These are phyloP conservation scores for Teunomyces barrocoloradensis DNA, from an alignment of 805 yeast genomes.

Conservation along the genomic window DNA sequence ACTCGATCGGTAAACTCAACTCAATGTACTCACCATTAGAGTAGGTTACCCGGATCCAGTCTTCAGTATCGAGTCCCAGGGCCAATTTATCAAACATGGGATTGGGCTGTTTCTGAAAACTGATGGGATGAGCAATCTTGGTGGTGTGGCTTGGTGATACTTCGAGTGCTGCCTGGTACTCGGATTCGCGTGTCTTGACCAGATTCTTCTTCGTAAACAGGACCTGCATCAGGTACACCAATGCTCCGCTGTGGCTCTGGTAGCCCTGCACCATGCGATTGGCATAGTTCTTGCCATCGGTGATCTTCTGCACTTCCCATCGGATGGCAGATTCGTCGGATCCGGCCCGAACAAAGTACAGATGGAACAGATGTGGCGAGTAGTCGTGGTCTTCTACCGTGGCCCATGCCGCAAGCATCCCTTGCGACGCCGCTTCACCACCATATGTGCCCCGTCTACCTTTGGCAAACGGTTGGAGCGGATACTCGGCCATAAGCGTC, in stretches of 20 bases:
- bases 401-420: conserved; percentile 27
- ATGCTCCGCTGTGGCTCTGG: conserved; percentile 16
- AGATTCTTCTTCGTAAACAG: conserved; percentile 22
- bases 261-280: conserved; percentile 22
- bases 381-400: conserved; percentile 20
- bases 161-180: background rate
- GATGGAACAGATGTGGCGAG: conserved; percentile 26
- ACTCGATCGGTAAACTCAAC: conserved; percentile 26
- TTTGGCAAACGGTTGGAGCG: conserved; percentile 19
- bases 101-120: conserved; percentile 9
- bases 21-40: conserved; percentile 28
- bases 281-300: conserved; percentile 24
- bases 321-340: conserved; percentile 17
- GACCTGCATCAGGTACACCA: conserved; percentile 22
- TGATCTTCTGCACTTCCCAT: conserved; percentile 22
- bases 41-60: conserved; percentile 13
- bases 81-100: conserved; percentile 9
- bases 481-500: conserved; percentile 22
- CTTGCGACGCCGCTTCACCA: conserved; percentile 27
- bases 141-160: background rate
- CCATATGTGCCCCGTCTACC: conserved; percentile 28
- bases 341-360: conserved; percentile 28
- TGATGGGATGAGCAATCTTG: conserved; percentile 5
- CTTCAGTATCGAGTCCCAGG: conserved; percentile 11
- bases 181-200: background rate